A percentile compares a stretch with the other conserved stretches of the same genome.
phyloP scores from a whole-genome alignment of 2,329 filamentous ascomycete species.

The Epichloe coenophiala region DNA sequence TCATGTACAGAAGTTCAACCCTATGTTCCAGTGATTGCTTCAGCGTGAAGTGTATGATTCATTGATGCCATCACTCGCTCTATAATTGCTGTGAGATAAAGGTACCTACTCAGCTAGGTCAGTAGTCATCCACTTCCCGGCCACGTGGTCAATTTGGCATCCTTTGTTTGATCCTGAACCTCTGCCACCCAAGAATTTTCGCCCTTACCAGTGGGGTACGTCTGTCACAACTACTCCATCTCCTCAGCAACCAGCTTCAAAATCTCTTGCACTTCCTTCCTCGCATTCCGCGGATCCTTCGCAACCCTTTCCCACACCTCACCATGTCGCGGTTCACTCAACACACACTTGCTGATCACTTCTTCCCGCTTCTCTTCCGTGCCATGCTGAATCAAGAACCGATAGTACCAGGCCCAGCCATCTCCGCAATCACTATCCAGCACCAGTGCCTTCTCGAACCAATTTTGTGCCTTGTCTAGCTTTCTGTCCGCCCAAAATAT shows the following conservation, averaged over 20 bases:
- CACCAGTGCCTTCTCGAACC: slow-evolving; percentile 93
- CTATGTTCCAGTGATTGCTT: neutral
- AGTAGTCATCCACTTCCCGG: too few relatives aligned
- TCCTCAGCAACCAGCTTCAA: slow-evolving; percentile 59
- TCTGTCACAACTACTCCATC: slow-evolving; percentile 13
- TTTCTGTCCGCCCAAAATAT: slow-evolving; percentile 93
- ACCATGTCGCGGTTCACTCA: slow-evolving; percentile 81
- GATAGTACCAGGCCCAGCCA: slow-evolving; percentile 97
- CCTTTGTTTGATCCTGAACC: too few relatives aligned
- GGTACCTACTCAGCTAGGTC: neutral
- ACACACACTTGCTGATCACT: slow-evolving; percentile 64
- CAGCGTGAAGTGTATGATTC: neutral
- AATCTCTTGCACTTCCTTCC: slow-evolving; percentile 64
- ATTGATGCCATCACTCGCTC: neutral
- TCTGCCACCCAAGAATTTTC: too few relatives aligned
- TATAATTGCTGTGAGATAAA: neutral
- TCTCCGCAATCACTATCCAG: slow-evolving; percentile 80
- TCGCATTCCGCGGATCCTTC: slow-evolving; percentile 74
- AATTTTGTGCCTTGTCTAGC: slow-evolving; percentile 85
- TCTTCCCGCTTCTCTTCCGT: slow-evolving; percentile 86
- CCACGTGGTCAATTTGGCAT: too few relatives aligned
- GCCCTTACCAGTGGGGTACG: too few relatives aligned
- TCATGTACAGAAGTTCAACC: neutral
- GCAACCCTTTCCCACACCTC: slow-evolving; percentile 80
- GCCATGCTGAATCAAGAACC: slow-evolving; percentile 83